Base-by-base conservation (phyloP, 495 filamentous ascomycete species). In the Cryomyces antarcticus region DNA sequence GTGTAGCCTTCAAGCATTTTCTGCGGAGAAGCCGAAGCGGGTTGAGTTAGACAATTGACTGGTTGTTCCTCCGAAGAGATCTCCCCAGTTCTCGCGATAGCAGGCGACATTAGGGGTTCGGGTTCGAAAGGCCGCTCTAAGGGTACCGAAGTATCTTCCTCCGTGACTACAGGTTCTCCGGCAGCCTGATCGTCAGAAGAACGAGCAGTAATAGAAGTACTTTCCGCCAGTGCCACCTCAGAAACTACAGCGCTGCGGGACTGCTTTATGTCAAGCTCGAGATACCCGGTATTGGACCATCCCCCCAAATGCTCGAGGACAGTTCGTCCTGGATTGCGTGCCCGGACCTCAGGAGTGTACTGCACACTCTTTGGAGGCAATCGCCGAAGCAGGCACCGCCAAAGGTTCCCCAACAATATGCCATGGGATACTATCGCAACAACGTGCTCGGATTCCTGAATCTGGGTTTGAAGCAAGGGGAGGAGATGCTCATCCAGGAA, bases 371-470 rank as follows among this genome's bases (percentile, higher is more conserved):
- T 56, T 13, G 62, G 59, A 9, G 65, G 56, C 50, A 78, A 70
- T 28, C 64, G 63, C 4, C 56, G 57, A 13, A 83, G 52, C 33
- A 92, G 58, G 30, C 68, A 64, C 41, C 65, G 64, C 69, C 82
- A 75, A 0, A 93, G 54, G 17, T 72, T 61, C 17, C 69, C 70
- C 0, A 93, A 69, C 24, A 92, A 75, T 29, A 88, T 73, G 34
- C 85, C 85, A 54, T 93, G 85, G 9, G 82, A 75, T 11, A 88
- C 80, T 27, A 88, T 60, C 17, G 72, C 77, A 7, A 88, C 56
- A 12, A 47, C 42, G 1, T 62, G 52, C n/a, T 55, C 28, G 7
- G 43, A 37, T 4, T 41, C 41, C 7, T 48, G 44, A 17, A 52
- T 31, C 0, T 56, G 47, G 7, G 54, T 51, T 17, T 64, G 52